A percentile compares a stretch with the other conserved stretches of the same genome.
These are phyloP conservation scores for Phytophthora europaea DNA, from an alignment of 352 stramenopile species.

Conservation along the genomic window DNA sequence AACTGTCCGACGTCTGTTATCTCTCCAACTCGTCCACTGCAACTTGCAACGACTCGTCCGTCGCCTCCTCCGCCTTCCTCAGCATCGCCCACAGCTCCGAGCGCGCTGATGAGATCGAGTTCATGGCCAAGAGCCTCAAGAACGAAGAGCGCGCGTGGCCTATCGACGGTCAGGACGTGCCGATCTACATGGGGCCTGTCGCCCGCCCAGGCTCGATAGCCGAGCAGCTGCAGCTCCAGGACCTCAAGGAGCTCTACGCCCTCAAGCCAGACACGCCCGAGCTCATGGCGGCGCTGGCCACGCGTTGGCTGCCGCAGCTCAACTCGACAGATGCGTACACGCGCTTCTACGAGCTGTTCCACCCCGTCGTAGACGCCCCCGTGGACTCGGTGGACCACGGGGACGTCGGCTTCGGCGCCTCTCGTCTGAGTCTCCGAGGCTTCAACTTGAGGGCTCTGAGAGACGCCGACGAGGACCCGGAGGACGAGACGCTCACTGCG, in stretches of 20 bases:
- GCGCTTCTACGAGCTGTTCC: conserved; percentile 44
- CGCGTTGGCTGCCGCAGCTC: conserved; percentile 25
- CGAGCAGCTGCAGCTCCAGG: conserved; percentile 30
- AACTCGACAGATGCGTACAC: conserved; percentile 30
- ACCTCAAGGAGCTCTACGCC: conserved; percentile 27
- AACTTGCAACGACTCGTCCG: conserved; percentile 4
- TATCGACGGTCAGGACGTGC: conserved; percentile 33
- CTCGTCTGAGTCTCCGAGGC: conserved; percentile 54
- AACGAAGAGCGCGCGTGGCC: conserved; percentile 42
- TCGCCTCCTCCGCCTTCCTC: conserved; percentile 5
- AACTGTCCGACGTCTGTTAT: conserved; percentile 14
- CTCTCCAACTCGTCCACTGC: not conserved
- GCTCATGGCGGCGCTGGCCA: conserved; percentile 34
- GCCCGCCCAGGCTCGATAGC: conserved; percentile 37
- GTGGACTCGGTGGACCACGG: conserved; percentile 42
- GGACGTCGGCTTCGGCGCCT: conserved; percentile 50
- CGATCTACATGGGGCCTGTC: conserved; percentile 47
- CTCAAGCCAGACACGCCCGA: conserved; percentile 33
- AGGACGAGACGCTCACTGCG: conserved; percentile 38
- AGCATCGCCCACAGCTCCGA: conserved; percentile 26
- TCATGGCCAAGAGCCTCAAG: conserved; percentile 32
- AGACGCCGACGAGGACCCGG: conserved; percentile 12
- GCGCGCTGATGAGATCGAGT: conserved; percentile 27
- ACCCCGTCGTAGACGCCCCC: conserved; percentile 27
- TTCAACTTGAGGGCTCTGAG: conserved; percentile 50